Evolutionary conservation across 2,329 filamentous ascomycete genomes (phyloP), one percentile per base, ranked within the genome.

Genomic region (Aspergillus pseudotamarii): DNA sequence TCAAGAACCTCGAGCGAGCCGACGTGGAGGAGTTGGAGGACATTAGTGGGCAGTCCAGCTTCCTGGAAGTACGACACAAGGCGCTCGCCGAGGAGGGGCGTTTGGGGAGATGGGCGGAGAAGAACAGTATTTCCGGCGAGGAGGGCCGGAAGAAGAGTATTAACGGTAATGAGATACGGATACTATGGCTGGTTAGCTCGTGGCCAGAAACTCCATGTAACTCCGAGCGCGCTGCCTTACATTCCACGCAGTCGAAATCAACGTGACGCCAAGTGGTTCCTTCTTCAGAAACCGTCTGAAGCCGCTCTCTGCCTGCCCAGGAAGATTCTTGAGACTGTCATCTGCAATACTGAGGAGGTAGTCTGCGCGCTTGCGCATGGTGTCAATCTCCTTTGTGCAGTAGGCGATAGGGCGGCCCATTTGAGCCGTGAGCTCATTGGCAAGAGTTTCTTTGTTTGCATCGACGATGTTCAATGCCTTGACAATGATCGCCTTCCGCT

Each of bases 221-320:
- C 0, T 2, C 12, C 56, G 58, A 78, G 6, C 48, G 1, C 41
- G 50, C 8, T 46, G 23, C 82, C 92, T 81, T 80, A 95, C 93
- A 80, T 97, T 97, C 94, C 94, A 97, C 4, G 94, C 91, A 76
- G 96, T 96, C 64, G 96, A 86, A 69, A 97, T 86, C 59, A 97
- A 84, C 12, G 96, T 89, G 9, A 93, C 92, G 0, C 94, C 94
- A 60, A 97, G 85, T 0, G 94, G 91, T 4, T 92, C 87, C 80
- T 95, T 96, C 76, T 89, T 89, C 73, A 97, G 92, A 73, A 91
- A 96, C 64, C 94, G 86, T 80, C 90, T 91, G 83, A 96, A 97
- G 0, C 93, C 94, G 71, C 89, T 87, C 80, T 97, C 92, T 1
- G 88, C 79, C 76, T 95, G 91, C 12, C 94, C 94, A 34, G 90